phyloP scores from a whole-genome alignment of 1,284 basidiomycete genomes.

The Cryptococcus maquisensis region DNA sequence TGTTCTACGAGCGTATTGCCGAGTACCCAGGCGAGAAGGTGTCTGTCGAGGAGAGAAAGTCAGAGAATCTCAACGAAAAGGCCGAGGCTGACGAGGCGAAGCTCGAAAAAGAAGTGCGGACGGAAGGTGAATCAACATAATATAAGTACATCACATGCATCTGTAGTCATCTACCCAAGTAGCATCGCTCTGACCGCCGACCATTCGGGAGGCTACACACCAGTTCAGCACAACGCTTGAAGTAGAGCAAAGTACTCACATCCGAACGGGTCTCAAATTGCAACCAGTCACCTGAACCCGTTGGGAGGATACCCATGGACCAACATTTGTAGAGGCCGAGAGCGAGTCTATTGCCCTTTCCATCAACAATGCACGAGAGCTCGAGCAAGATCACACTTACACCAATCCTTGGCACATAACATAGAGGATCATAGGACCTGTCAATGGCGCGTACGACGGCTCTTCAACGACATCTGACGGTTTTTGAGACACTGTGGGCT shows the following conservation, averaged over 20 bases:
- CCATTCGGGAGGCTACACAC: constrained; percentile 36
- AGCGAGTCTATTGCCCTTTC: constrained; percentile 52
- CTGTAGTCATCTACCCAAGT: constrained; percentile 16
- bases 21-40: constrained; percentile 18
- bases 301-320: constrained; percentile 81
- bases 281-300: constrained; percentile 84
- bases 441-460: constrained; percentile 32
- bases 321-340: constrained; percentile 87
- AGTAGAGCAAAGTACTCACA: constrained; percentile 52
- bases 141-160: constrained; percentile 1
- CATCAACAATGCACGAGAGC: not conserved
- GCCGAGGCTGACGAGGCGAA: not conserved
- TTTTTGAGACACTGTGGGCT: not conserved
- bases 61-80: not conserved
- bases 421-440: constrained; percentile 43
- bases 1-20: constrained; percentile 77
- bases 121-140: not conserved
- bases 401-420: constrained; percentile 45
- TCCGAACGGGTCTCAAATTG: constrained; percentile 75
- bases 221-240: not conserved
- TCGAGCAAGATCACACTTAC: too few species aligned
- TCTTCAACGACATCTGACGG: constrained; percentile 7
- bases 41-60: not conserved
- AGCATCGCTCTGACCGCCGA: constrained; percentile 27
- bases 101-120: not conserved